Base-by-base conservation (phyloP, 2,329 filamentous ascomycete species). In the Rhexocercosporidium sp. region DNA sequence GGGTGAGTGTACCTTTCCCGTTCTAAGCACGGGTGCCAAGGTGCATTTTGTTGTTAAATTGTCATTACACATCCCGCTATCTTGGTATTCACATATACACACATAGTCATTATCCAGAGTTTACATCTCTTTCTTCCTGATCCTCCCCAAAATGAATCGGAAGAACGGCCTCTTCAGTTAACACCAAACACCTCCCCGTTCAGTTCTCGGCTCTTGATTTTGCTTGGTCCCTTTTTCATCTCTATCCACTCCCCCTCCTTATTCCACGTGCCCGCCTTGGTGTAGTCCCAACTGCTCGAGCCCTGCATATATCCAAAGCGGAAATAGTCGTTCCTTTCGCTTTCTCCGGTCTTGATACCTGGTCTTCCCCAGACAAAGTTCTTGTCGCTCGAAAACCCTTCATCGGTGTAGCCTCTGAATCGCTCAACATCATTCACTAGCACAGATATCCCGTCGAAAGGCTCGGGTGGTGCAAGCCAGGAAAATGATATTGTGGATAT, bases 391-490 rank as follows among this genome's bases (percentile, higher is more conserved):
- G 61, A 70, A 69, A 66, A 71, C 5, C 73, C 73, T 44, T 88
- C 85, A 54, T 84, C 85, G 69, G 91, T 90, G 77, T 90, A 95
- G 6, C 86, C 86, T n/a, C 90, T 82, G 77, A 90, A 94, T 22
- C 92, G 83, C 79, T 96, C 93, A 0, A 96, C 93, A 72, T 96
- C 93, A 75, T 96, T 96, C 70, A 96, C 91, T 0, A 96, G 81
- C 18, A 96, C 85, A 75, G 90, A 93, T 67, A 96, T 85, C 14
- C 92, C 93, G 73, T 95, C 91, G 72, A 89, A 93, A 25, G 84
- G 80, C 9, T 82, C 79, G 16, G 83, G 82, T 12, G 79, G 78
- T 18, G 79, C 69, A 16, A 71, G 81, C 79, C 2, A 81, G 6
- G 73, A 72, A 47, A 77, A 77, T 1, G 70, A 70, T 44, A 77